A percentile compares a stretch with the other conserved stretches of the same genome.
These are phyloP conservation scores for Dalbergia cochinchinensis DNA, from an alignment of 306 rosid genomes.

Conservation along the genomic window DNA sequence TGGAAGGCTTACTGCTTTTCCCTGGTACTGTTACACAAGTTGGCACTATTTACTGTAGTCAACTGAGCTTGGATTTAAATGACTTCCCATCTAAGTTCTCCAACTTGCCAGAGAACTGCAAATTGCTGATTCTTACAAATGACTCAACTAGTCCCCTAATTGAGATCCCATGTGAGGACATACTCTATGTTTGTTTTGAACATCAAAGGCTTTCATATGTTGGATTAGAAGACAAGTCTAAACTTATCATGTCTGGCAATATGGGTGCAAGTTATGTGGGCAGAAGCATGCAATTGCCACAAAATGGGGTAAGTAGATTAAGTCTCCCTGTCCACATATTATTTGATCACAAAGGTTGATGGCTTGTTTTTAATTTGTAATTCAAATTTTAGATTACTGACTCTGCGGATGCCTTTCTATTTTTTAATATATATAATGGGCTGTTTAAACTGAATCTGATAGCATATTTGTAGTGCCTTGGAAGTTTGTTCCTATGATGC, in stretches of 20 bases:
- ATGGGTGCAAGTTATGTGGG: slow-evolving; percentile 49
- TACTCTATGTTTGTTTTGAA: slow-evolving; percentile 65
- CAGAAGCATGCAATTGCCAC: slow-evolving; percentile 48
- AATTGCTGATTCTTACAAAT: slow-evolving; percentile 72
- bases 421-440: background rate
- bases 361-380: slow-evolving; percentile 4
- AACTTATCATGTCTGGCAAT: slow-evolving; percentile 50
- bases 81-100: slow-evolving; percentile 52
- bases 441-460: background rate
- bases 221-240: slow-evolving; percentile 56
- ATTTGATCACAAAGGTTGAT: slow-evolving; percentile 31
- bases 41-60: slow-evolving; percentile 72
- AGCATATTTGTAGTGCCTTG: slow-evolving; percentile 16
- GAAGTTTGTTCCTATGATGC: background rate
- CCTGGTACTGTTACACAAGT: slow-evolving; percentile 82
- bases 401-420: slow-evolving; percentile 15
- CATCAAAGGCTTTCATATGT: slow-evolving; percentile 57
- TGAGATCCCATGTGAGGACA: slow-evolving; percentile 79
- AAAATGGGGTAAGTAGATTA: slow-evolving; percentile 59
- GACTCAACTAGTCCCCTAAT: slow-evolving; percentile 73
- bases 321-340: slow-evolving; percentile 5
- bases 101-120: slow-evolving; percentile 60
- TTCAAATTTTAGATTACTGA: slow-evolving; percentile 5
- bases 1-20: slow-evolving; percentile 81
- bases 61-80: slow-evolving; percentile 45